These are phyloP conservation scores for Piper longum DNA, from an alignment of 164 flowering plant species.

Conservation along the genomic window DNA sequence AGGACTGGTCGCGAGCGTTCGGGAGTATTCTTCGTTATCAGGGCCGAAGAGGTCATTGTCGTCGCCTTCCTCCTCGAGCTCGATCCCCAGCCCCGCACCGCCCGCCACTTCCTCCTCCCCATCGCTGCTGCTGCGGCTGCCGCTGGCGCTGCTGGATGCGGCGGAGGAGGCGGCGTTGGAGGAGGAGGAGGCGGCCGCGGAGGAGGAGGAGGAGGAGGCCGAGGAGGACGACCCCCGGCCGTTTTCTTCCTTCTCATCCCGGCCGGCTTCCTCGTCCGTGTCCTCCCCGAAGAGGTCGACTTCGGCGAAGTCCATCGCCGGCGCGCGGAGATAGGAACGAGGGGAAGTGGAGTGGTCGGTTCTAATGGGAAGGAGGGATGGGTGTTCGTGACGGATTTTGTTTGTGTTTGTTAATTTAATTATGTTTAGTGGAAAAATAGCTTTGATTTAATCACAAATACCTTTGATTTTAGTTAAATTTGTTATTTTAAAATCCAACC, in stretches of 20 bases:
- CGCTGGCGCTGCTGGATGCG: conserved; percentile 17
- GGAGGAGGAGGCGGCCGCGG: conserved; percentile 40
- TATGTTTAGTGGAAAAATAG: too few relatives aligned
- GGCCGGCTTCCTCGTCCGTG: conserved; percentile 21
- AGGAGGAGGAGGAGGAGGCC: conserved; percentile 29
- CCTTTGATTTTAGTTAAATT: too few relatives aligned
- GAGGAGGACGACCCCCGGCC: conserved; percentile 29
- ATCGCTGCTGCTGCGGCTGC: conserved; percentile 23
- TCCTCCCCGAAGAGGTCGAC: conserved; percentile 59
- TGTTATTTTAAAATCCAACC: too few relatives aligned
- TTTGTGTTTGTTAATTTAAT: too few relatives aligned
- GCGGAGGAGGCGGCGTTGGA: conserved; percentile 34
- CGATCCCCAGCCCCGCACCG: conserved; percentile 11
- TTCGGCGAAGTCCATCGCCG: conserved; percentile 40
- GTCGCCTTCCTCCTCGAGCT: conserved; percentile 18
- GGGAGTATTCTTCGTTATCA: conserved; percentile 72
- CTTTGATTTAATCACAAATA: too few relatives aligned
- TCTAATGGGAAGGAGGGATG: too few relatives aligned
- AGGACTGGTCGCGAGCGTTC: conserved; percentile 48
- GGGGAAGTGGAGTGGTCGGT: too few relatives aligned
- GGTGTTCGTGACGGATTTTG: too few relatives aligned
- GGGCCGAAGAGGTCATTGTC: conserved; percentile 74
- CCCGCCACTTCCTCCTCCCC: conserved; percentile 19
- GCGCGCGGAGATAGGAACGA: too few relatives aligned
- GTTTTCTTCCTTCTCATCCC: conserved; percentile 10